Evolutionary conservation across 2,329 filamentous ascomycete genomes (phyloP).

Genomic region (Xylaria multiplex): DNA sequence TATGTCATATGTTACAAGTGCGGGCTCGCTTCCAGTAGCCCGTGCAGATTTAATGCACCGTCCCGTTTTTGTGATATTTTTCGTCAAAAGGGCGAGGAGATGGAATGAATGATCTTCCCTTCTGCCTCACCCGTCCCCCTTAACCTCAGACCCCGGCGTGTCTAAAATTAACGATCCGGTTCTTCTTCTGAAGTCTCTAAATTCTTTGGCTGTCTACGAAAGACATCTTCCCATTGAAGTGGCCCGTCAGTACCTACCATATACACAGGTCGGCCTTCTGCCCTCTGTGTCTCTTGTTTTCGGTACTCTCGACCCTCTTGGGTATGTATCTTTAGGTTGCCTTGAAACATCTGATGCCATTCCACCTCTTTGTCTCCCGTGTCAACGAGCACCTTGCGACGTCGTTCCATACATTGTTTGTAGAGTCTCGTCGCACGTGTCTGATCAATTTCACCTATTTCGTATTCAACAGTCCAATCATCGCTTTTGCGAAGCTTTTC

Average conservation of each 20-base stretch:
- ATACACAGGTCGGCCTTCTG: constrained; percentile 58
- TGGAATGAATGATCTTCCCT: neutral
- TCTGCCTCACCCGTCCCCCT: neutral
- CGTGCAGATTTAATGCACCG: neutral
- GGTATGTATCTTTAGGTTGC: constrained; percentile 55
- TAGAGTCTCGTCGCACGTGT: constrained; percentile 64
- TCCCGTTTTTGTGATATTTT: neutral
- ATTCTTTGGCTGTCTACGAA: constrained; percentile 24
- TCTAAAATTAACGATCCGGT: neutral
- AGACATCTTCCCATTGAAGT: constrained; percentile 31
- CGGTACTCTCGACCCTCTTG: constrained; percentile 69
- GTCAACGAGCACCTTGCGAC: constrained; percentile 59
- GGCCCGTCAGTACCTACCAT: constrained; percentile 52
- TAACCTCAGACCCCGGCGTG: neutral
- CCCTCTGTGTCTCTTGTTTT: constrained; percentile 61
- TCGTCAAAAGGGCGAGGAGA: neutral
- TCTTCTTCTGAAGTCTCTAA: neutral
- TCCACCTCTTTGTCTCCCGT: constrained; percentile 54
- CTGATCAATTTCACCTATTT: constrained; percentile 69
- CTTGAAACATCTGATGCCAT: constrained; percentile 60
- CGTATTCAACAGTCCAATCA: constrained; percentile 82
- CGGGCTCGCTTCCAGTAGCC: neutral
- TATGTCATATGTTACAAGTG: constrained; percentile 21
- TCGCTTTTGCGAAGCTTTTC: constrained; percentile 51
- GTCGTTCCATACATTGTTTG: constrained; percentile 63